Evolutionary conservation across 768 basidiomycete genomes (phyloP).

Genomic region (Hygrophoropsis aurantiaca): DNA sequence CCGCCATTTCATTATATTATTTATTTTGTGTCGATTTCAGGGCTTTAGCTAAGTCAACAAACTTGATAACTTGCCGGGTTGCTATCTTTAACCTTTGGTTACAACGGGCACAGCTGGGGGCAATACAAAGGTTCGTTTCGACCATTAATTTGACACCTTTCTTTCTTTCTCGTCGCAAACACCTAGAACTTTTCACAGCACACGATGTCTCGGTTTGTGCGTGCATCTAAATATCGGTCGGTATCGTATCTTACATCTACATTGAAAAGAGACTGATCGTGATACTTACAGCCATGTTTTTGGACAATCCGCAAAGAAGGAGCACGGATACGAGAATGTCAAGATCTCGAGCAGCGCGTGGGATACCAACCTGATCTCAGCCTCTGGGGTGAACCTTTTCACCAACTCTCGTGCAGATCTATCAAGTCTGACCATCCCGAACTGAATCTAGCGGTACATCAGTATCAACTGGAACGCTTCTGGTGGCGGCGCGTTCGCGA

Average conservation of each 20-base stretch:
- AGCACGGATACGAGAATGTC: slow-evolving; percentile 76
- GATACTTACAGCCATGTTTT: slow-evolving; percentile 74
- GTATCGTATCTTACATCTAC: slow-evolving; percentile 23
- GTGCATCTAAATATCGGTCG: slow-evolving; percentile 84
- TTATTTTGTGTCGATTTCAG: no score
- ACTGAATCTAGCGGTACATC: slow-evolving; percentile 63
- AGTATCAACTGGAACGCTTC: slow-evolving; percentile 94
- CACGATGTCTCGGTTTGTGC: slow-evolving; percentile 81
- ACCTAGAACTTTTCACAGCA: neutral
- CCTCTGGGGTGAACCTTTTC: slow-evolving; percentile 63
- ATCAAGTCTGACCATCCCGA: slow-evolving; percentile 7
- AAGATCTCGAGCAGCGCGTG: slow-evolving; percentile 89
- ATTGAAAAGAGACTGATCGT: slow-evolving; percentile 3
- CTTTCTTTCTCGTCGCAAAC: no score
- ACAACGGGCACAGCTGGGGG: neutral
- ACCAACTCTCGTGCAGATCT: neutral
- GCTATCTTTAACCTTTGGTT: neutral
- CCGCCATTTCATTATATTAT: no score
- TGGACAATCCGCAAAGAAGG: slow-evolving; percentile 85
- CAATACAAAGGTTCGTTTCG: neutral
- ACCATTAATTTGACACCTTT: neutral
- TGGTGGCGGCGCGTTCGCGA: slow-evolving; percentile 92
- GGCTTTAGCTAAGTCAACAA: no score
- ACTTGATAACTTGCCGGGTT: no score
- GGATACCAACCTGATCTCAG: slow-evolving; percentile 92